Base-by-base conservation (phyloP, 495 filamentous ascomycete species). In the Hypoxylon crocopeplum region DNA sequence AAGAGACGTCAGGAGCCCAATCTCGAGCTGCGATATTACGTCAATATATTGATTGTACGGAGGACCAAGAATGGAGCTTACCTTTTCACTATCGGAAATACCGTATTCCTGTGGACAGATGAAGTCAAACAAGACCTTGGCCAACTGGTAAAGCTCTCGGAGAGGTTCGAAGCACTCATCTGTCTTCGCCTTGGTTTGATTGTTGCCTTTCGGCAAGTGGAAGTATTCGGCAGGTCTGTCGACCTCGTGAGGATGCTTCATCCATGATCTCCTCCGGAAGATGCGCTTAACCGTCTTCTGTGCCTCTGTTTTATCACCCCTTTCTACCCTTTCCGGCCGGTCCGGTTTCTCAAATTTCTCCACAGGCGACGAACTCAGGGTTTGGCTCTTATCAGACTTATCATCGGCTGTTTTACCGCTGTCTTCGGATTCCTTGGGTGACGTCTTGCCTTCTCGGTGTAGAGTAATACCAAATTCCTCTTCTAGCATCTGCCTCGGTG, bases 81-180 rank as follows among this genome's bases (percentile, higher is more conserved):
- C 77, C 74, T 98, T 98, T 72, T 98, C 94, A 55, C 84, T 86
- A 57, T 96, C 87, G 19, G 86, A 88, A 59, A 98, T 98, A 36
- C 94, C 94, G 66, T 98, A 98, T 72, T 98, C 94, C 69, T 98
- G 94, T 4, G 94, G 94, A 36, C 94, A 96, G 67, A 98, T 94
- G 69, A 96, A 98, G 74, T 98, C 94, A 68, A 98, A 98, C 7
- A 98, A 77, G 5, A 97, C 88, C 75, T 98, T 98, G 45, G 90
- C 91, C 13, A 96, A 76, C 62, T 89, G 88, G 75, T 96, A 98
- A 46, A 98, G 78, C 73, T 98, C 93, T 37, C 92, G 86, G 39
- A 98, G 78, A 62, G 94, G 94, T 30, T 88, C 86, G 19, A 98
- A 86, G 12, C 92, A 85, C 33, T 83, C 86, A 66, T 98, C 93